phyloP scores from a whole-genome alignment of 371 early-diverging fungal species.

The Rhizopus sp. region DNA sequence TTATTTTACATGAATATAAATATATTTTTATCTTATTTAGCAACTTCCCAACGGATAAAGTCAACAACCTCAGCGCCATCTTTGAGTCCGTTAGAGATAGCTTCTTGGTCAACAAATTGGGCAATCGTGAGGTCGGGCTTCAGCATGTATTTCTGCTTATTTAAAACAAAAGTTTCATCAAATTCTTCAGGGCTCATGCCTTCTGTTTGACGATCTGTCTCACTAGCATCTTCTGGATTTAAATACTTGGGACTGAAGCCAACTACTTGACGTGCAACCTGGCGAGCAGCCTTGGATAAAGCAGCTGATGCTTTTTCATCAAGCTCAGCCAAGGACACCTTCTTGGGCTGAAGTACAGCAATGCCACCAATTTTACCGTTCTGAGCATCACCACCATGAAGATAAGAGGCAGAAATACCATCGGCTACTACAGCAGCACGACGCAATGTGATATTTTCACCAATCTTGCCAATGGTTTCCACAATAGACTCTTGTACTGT shows the following conservation, averaged over 20 bases:
- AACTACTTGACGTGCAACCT: conserved; percentile 81
- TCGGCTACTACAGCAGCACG: conserved; percentile 59
- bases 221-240: conserved; percentile 48
- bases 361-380: conserved; percentile 72
- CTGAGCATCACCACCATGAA: conserved; percentile 68
- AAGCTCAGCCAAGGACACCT: conserved; percentile 30
- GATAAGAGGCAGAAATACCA: conserved; percentile 57
- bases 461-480: conserved; percentile 80
- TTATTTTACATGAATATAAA: no score
- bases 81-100: conserved; percentile 46
- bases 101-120: conserved; percentile 37
- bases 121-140: conserved; percentile 71
- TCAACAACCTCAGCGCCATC: conserved; percentile 60
- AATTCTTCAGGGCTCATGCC: conserved; percentile 24
- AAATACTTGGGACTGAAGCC: conserved; percentile 68
- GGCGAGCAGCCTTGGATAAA: conserved; percentile 56
- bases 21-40: conserved; percentile 46
- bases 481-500: conserved; percentile 67
- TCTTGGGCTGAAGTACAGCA: conserved; percentile 57
- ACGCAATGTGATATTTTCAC: conserved; percentile 86
- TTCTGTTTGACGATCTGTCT: conserved; percentile 34
- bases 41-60: conserved; percentile 81
- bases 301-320: conserved; percentile 35
- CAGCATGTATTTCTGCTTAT: conserved; percentile 20
- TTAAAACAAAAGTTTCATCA: conserved; percentile 54